A percentile compares a stretch with the other conserved stretches of the same genome.
phyloP scores from a whole-genome alignment of 129 eudicot genomes.

The Chrysanthemum lavandulifolium region DNA sequence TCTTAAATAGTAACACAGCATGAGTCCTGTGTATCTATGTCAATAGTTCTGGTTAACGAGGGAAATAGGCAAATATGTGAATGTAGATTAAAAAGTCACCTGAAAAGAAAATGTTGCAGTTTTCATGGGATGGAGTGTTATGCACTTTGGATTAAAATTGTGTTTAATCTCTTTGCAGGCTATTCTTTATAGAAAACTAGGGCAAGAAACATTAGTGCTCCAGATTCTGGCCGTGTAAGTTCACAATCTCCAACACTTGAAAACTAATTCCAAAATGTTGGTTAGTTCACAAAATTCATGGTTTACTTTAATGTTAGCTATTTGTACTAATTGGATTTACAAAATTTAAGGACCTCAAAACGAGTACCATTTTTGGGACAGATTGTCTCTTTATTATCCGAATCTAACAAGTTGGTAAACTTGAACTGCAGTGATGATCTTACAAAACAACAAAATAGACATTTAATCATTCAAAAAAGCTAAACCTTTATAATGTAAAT shows the following conservation, averaged over 20 bases:
- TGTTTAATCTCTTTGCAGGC: slow-evolving; percentile 61
- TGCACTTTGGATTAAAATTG: slow-evolving; percentile 11
- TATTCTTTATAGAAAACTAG: slow-evolving; percentile 84
- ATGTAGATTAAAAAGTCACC: background rate
- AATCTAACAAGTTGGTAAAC: slow-evolving; percentile 13
- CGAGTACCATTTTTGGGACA: background rate
- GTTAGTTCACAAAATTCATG: too few species aligned
- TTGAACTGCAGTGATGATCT: slow-evolving; percentile 4
- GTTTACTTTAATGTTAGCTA: too few species aligned
- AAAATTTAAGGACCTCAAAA: background rate
- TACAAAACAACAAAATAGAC: slow-evolving; percentile 1
- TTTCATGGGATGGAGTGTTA: slow-evolving; percentile 1
- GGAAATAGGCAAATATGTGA: background rate
- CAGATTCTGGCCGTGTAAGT: slow-evolving; percentile 93
- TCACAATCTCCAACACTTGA: background rate
- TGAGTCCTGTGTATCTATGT: background rate
- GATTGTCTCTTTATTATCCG: background rate
- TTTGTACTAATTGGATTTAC: background rate
- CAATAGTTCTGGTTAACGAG: background rate
- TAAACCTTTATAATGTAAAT: background rate
- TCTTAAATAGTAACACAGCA: background rate
- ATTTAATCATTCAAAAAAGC: background rate
- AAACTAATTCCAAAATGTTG: too few species aligned
- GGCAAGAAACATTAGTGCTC: slow-evolving; percentile 88
- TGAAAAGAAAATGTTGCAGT: slow-evolving; percentile 7